Percentiles rank a stretch among this genome's conserved stretches.
These are phyloP conservation scores for Monilinia polystroma DNA, from an alignment of 2,329 filamentous ascomycete species.

Conservation along the genomic window DNA sequence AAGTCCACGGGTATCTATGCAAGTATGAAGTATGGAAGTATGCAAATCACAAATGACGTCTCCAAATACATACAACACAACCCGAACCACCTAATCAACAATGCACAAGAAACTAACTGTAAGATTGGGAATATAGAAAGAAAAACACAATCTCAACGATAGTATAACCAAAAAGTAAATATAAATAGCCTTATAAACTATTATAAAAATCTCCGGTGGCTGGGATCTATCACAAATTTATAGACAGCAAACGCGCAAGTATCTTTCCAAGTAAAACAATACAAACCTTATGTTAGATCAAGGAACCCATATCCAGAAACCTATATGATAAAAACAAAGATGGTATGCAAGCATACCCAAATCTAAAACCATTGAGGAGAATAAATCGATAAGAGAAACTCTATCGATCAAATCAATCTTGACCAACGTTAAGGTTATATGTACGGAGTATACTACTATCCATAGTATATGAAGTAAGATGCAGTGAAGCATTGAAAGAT, in stretches of 20 bases:
- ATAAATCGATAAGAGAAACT: too few relatives aligned
- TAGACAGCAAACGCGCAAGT: background rate
- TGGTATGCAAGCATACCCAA: background rate
- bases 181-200: too few relatives aligned
- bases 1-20: background rate
- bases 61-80: too few relatives aligned
- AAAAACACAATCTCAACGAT: background rate
- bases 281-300: background rate
- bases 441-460: too few relatives aligned
- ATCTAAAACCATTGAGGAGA: too few relatives aligned
- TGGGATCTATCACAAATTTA: background rate
- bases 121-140: background rate
- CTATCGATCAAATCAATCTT: too few relatives aligned
- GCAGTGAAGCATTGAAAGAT: too few relatives aligned
- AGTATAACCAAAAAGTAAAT: too few relatives aligned
- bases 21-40: background rate
- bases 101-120: background rate
- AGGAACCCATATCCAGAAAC: background rate
- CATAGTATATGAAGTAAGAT: too few relatives aligned
- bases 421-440: too few relatives aligned
- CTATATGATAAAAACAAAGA: too few relatives aligned
- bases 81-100: too few relatives aligned
- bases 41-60: background rate
- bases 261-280: background rate
- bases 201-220: slow-evolving; percentile 18